Evolutionary conservation across 148 eudicot genomes (phyloP), one percentile per base, ranked within the genome.

Genomic region (Drosera capensis): DNA sequence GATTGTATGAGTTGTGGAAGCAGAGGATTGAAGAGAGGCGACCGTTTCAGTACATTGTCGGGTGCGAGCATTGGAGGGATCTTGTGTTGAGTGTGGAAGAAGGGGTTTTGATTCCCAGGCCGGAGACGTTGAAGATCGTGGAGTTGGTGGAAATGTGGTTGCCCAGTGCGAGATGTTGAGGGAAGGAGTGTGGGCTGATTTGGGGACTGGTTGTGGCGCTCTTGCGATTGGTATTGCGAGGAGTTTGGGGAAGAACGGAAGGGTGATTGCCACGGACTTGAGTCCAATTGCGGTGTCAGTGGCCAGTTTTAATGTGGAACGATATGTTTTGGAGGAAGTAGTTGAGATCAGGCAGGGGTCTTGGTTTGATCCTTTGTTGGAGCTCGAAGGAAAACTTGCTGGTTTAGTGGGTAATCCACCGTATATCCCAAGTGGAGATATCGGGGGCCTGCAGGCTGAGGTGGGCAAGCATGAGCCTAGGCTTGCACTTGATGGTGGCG

Each of bases 31-130:
- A 80, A 7, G 65, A 73, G 48, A 75, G 95, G 26, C 75, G 82
- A 66, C 95, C 97, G 0, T 80, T 90, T 67, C 97, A 90, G 73
- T 90, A 90, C 40, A 54, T 90, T 39, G 97, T 80, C 30, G 97
- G 95, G 56, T 84, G 97, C 64, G 95, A 90, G 80, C 93, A 90
- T 67, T 84, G 97, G 97, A 80, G 95, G 73, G 97, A 90, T 52
- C 66, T 90, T 62, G 80, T 90, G 25, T 49, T 88, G 66, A 56
- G 88, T 56, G 99, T 90, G 37, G 67, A 78, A 68, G 85, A 84
- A 58, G 99, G 88, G 57, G 88, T 90, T 62, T 68, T 90, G 67
- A 76, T 90, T 22, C 99, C 99, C 2, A 70, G 99, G 66, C 99
- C 88, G 4, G 99, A 90, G 59, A 90, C 85, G 20, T 93, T 64